Evolutionary conservation across 192 early-diverging fungal genomes (phyloP), one percentile per base, ranked within the genome.

Genomic region (Piromyces sp.): DNA sequence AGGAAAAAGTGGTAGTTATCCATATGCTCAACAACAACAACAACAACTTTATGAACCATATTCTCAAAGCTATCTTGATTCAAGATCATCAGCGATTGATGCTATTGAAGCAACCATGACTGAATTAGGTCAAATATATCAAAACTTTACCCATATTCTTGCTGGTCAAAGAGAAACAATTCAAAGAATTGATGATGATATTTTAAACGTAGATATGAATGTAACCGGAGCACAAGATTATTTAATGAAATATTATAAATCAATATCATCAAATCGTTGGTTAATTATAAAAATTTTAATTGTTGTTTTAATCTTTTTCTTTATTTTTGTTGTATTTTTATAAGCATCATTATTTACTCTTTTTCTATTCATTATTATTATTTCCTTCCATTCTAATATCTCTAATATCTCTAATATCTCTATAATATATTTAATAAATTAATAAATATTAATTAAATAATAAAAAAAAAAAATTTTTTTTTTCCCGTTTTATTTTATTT

Each of bases 101-200:
- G 94, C 94, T 13, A 98, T 99, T 83, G 97, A 99, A 85, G 92
- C 93, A 15, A 99, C 98, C 9, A 97, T 99, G 82, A 94, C 96
- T 0, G 98, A 99, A 83, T 91, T 98, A 26, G 51, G 51, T n/a
- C 51, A 68, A 68, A 68, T 68, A 28, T 68, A 68, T 68, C 51
- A 68, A 68, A 68, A 68, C 26, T 68, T 68, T 68, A 68, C 51
- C 7, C 51, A 68, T 68, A 68, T 68, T n/a, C 26, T 68, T 26
- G 51, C 51, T n/a, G 51, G 51, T 26, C 51, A 68, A 68, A 68
- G 51, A 68, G 51, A 68, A 68, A 68, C 51, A 0, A 19, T 68
- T 68, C 51, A 68, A 68, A 68, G 93, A 79, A 99, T 98, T 84
- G 96, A 99, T 85, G 94, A 95, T 80, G 96, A 99, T 83, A 94